phyloP scores from a whole-genome alignment of 805 yeast species.

The Barnettozyma pratensis region DNA sequence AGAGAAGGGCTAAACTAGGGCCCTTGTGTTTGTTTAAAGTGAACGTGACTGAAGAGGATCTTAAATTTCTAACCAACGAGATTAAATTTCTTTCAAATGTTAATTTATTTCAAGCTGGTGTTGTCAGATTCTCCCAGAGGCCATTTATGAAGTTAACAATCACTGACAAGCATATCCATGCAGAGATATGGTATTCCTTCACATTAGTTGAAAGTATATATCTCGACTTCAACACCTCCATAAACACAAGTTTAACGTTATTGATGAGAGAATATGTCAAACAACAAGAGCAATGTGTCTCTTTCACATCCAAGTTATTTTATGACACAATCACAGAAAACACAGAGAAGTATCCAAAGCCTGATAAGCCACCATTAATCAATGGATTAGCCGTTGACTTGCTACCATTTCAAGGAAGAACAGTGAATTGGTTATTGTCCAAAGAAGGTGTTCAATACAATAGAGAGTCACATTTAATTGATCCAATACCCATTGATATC shows the following conservation, averaged over 20 bases:
- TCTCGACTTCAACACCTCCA: not conserved
- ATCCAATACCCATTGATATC: not conserved
- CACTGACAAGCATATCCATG: not conserved
- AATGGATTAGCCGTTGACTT: conserved; percentile 41
- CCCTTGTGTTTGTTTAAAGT: not conserved
- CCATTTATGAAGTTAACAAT: not conserved
- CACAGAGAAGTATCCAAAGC: conserved; percentile 28
- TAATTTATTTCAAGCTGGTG: not conserved
- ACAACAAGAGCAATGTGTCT: not conserved
- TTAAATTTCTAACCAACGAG: not conserved
- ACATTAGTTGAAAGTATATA: not conserved
- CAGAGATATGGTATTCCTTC: not conserved
- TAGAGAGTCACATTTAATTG: conserved; percentile 18
- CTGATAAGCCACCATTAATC: conserved; percentile 23
- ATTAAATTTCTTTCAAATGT: not conserved
- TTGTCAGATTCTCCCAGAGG: not conserved
- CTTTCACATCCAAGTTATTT: conserved; percentile 33
- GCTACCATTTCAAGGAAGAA: conserved; percentile 46
- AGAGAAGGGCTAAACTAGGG: not conserved
- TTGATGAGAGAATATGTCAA: not conserved
- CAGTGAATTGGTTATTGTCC: conserved; percentile 51
- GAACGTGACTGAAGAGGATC: not conserved
- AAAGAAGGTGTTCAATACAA: conserved; percentile 43
- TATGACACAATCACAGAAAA: conserved; percentile 45
- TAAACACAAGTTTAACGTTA: not conserved